Base-by-base conservation (phyloP, 108 stramenopile species). In the Nitzschia palea region DNA sequence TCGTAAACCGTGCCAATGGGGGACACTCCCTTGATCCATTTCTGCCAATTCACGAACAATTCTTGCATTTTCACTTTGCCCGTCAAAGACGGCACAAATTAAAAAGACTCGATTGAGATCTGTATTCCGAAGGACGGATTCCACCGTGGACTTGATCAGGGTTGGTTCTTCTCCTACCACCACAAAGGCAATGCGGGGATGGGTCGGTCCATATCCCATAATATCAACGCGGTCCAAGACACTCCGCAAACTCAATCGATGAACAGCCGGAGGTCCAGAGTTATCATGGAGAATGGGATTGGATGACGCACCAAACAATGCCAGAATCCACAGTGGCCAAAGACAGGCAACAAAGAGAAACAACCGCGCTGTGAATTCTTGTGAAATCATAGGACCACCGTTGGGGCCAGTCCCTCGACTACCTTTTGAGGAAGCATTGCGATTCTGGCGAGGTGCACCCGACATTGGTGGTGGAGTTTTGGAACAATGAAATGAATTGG, bases 171-270 rank as follows among this genome's bases (percentile, higher is more conserved):
- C 62, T 18, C 84, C 81, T 9, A 88, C 83, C 15, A 92, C 55
- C 27, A 89, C 81, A 25, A 87, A 70, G 9, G 84, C 87, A 9
- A 87, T 71, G 2, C 91, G 82, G 6, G 91, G 91, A 62, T 80
- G 80, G n/a, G 82, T 79, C 1, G 86, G 84, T 1, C 91, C 91
- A 55, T 89, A 92, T 26, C 91, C 91, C 72, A 86, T 72, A 26
- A 87, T 61, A 59, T 92, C 91, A 9, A 82, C 82, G 8, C 86
- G 80, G 68, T 82, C 83, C 60, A 91, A 44, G 5, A 77, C 74
- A 56, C 62, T 73, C 23, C 82, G 80, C 54, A 83, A 45, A 30
- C 58, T 67, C 5, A 55, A 10, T 8, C 33, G 62, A 37, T 31
- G 51, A 1, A 32, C 51, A 5, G 20, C 33, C 34, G 62, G 17